A percentile compares a stretch with the other conserved stretches of the same genome.
Evolutionary conservation across 2,329 filamentous ascomycete species (phyloP).

Genomic region (Diaporthe sp.): DNA sequence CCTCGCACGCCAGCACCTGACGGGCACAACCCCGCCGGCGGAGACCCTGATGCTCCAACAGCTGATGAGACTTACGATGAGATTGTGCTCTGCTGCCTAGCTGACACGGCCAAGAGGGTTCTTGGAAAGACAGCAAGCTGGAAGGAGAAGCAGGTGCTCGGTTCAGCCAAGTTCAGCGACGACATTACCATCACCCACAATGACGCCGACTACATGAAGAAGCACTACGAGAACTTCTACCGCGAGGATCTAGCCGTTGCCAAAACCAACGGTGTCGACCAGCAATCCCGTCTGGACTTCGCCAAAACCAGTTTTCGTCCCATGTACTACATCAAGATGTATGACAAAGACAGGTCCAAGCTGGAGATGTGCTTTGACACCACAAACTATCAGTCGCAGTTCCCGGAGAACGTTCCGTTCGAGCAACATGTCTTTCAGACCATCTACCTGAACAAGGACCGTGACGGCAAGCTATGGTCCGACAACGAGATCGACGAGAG

Average conservation of each 20-base stretch:
- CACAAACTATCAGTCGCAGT: slow-evolving; percentile 18
- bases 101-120: slow-evolving; percentile 53
- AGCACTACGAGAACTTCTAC: slow-evolving; percentile 65
- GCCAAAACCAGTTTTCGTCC: slow-evolving; percentile 11
- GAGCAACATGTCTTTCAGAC: slow-evolving; percentile 25
- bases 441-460: slow-evolving; percentile 21
- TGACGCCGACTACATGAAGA: slow-evolving; percentile 75
- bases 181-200: slow-evolving; percentile 80
- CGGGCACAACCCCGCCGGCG: slow-evolving; percentile 56
- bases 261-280: slow-evolving; percentile 4
- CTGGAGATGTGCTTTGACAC: slow-evolving; percentile 27
- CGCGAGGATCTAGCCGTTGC: slow-evolving; percentile 16
- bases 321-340: slow-evolving; percentile 32
- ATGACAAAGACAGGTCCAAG: slow-evolving; percentile 19
- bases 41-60: slow-evolving; percentile 63
- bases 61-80: slow-evolving; percentile 72
- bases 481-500: slow-evolving; percentile 20
- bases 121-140: slow-evolving; percentile 69
- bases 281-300: slow-evolving; percentile 11
- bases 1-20: slow-evolving; percentile 56
- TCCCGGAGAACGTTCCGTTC: slow-evolving; percentile 15
- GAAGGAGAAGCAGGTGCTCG: slow-evolving; percentile 19
- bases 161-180: slow-evolving; percentile 67
- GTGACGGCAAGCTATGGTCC: slow-evolving; percentile 11
- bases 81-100: slow-evolving; percentile 73